Base-by-base conservation (phyloP, 768 basidiomycete species). In the Lanmaoa pseudosensibilis region DNA sequence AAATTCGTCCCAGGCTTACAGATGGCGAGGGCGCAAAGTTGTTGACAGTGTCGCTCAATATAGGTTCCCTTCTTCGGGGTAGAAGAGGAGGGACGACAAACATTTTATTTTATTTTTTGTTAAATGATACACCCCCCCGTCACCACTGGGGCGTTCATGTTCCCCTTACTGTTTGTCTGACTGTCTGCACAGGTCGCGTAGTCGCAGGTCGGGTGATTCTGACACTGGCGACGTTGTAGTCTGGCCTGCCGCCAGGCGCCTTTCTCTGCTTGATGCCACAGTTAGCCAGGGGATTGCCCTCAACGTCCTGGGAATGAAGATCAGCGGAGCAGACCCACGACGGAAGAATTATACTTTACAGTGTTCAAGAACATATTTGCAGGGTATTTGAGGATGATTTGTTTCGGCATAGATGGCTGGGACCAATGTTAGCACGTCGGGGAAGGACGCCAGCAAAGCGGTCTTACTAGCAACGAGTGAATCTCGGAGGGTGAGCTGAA, bases 181-280 rank as follows among this genome's bases (percentile, higher is more conserved):
- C 15, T 37, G 40, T 47, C 30, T 62, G 58, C 13, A 18, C 39
- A 2, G 56, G 60, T 19, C 56, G 54, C 36, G 53, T 19, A 0
- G 34, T 46, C 4, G 33, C 5, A 10, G 66, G 53, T 34, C 21
- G 57, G 23, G 25, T 4, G 13, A 46, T n/a, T 38, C 30, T 57
- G 44, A 57, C 47, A 32, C 19, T 61, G 16, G 51, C 46, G 2
- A 58, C 10, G 5, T 18, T 41, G 9, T 37, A 23, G 1, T 45
- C 25, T 16, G 61, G 58, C 39, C 18, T 56, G 25, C 67, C 66
- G 9, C 50, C 39, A 5, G 50, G 58, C 18, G 19, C 32, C 15
- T 48, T 30, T 23, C 21, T 39, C 5, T 39, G 33, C 32, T 32
- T 25, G 18, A 11, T 7, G 30, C 7, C 27, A 39, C 23, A 7